A percentile compares a stretch with the other conserved stretches of the same genome.
Evolutionary conservation across 352 stramenopile species (phyloP).

Genomic region (Pythium grandisporangium): DNA sequence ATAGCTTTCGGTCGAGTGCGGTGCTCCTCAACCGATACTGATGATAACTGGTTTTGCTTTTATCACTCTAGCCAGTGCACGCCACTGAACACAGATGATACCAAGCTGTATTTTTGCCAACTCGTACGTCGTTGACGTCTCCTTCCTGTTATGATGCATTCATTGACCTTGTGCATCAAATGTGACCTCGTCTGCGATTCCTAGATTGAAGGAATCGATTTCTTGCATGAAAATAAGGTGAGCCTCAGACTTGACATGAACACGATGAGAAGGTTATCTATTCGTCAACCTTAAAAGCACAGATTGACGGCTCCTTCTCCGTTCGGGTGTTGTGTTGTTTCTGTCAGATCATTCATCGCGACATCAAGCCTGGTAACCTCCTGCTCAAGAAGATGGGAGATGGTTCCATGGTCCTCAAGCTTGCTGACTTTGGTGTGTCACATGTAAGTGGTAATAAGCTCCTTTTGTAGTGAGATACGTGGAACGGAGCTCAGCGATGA

Average conservation of each 20-base stretch:
- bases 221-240: constrained; percentile 76
- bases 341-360: constrained; percentile 62
- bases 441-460: constrained; percentile 52
- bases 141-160: background rate
- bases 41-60: background rate
- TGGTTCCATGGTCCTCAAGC: constrained; percentile 59
- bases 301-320: too few relatives aligned
- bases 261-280: too few relatives aligned
- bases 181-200: too few relatives aligned
- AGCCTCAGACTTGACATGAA: too few relatives aligned
- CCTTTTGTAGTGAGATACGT: background rate
- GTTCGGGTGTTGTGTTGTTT: too few relatives aligned
- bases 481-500: background rate
- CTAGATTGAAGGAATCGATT: constrained; percentile 78
- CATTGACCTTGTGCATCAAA: background rate
- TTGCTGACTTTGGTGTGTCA: constrained; percentile 76
- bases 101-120: constrained; percentile 71
- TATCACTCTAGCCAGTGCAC: constrained; percentile 38
- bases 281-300: too few relatives aligned
- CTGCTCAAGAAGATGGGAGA: constrained; percentile 50
- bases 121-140: constrained; percentile 22
- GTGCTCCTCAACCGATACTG: too few relatives aligned
- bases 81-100: constrained; percentile 39
- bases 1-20: too few relatives aligned
- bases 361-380: constrained; percentile 78